Evolutionary conservation across 176 grass and related monocot genomes (phyloP).

Genomic region (bread wheat (Triticum aestivum)): IWGSC_CS_RefSeq_v2.1 NC_057807.1:156550924-156551423

Average conservation of each 20-base stretch:
- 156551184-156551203: neutral
- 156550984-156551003: too few species aligned
- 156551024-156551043: neutral
- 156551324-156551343: neutral
- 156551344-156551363: neutral
- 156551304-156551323: neutral
- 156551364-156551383: neutral
- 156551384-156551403: neutral
- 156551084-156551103: neutral
- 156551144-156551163: neutral
- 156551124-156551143: neutral
- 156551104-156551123: neutral
- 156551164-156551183: conserved; percentile 4
- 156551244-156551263: neutral
- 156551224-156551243: neutral
- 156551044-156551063: neutral
- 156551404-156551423: conserved; percentile 12
- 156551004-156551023: neutral
- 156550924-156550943: too few species aligned
- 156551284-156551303: neutral
- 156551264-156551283: neutral
- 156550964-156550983: too few species aligned
- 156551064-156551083: neutral
- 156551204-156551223: conserved; percentile 8
- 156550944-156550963: too few species aligned